Conservation (phyloP, 495 filamentous ascomycete species). For the Hypoxylon fuscum region DNA sequence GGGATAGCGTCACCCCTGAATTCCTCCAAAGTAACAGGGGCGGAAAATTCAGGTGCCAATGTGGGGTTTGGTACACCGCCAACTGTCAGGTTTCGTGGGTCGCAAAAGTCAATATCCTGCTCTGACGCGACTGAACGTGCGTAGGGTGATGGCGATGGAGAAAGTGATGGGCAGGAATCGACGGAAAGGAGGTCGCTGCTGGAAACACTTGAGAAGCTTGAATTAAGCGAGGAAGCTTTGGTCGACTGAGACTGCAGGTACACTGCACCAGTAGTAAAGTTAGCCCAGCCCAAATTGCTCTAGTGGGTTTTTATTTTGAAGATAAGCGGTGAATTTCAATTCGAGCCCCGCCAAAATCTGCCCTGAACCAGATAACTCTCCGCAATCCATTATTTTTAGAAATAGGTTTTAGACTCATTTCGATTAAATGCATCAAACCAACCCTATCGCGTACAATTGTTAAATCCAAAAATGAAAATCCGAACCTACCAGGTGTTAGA, state of each 20-base stretch:
- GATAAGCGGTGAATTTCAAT: slow-evolving; percentile 41
- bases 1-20: slow-evolving; percentile 66
- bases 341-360: slow-evolving; percentile 27
- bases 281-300: slow-evolving; percentile 41
- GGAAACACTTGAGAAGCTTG: slow-evolving; percentile 57
- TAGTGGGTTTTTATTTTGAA: background rate
- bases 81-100: slow-evolving; percentile 91
- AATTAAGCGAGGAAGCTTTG: slow-evolving; percentile 64
- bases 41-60: slow-evolving; percentile 71
- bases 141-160: slow-evolving; percentile 81
- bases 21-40: slow-evolving; percentile 67
- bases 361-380: slow-evolving; percentile 8
- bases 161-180: slow-evolving; percentile 83
- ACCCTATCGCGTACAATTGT: no score
- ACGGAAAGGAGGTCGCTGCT: slow-evolving; percentile 78
- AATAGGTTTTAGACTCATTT: background rate
- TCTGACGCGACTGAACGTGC: slow-evolving; percentile 74
- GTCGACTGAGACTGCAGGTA: slow-evolving; percentile 71
- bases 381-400: slow-evolving; percentile 20
- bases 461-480: slow-evolving; percentile 37
- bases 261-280: slow-evolving; percentile 63
- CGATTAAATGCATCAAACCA: slow-evolving; percentile 8
- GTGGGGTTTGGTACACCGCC: slow-evolving; percentile 61
- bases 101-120: slow-evolving; percentile 85
- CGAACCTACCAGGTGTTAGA: slow-evolving; percentile 88